These are phyloP conservation scores for Chamaenerion angustifolium DNA, from an alignment of 345 rosid genomes.

Conservation along the genomic window DNA sequence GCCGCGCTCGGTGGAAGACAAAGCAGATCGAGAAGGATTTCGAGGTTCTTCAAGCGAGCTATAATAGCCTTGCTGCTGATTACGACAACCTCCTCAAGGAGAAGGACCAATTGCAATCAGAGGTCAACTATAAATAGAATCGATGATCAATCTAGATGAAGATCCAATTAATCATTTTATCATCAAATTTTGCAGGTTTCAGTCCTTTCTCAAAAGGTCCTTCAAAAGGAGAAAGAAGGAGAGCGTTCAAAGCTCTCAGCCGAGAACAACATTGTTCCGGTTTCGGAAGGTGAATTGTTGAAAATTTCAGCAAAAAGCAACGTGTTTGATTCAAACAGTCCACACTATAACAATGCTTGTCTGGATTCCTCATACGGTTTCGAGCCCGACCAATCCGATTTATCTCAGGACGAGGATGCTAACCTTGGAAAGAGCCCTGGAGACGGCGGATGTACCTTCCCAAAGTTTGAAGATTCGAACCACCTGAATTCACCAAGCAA, in stretches of 20 bases:
- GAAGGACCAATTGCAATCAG: slow-evolving; percentile 25
- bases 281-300: slow-evolving; percentile 5
- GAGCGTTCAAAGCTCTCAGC: slow-evolving; percentile 4
- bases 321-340: slow-evolving; percentile 9
- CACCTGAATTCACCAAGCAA: slow-evolving; percentile 18
- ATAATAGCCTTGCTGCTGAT: slow-evolving; percentile 30
- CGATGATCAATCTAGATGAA: not conserved
- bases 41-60: slow-evolving; percentile 29
- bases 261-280: not conserved
- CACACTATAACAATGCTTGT: slow-evolving; percentile 4
- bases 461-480: slow-evolving; percentile 35
- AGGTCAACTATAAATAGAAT: slow-evolving; percentile 20
- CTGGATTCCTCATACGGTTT: slow-evolving; percentile 23
- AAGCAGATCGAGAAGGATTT: slow-evolving; percentile 44
- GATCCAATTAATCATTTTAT: no score
- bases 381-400: slow-evolving; percentile 41
- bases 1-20: slow-evolving; percentile 36
- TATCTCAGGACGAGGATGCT: slow-evolving; percentile 41
- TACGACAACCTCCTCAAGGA: slow-evolving; percentile 35
- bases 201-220: slow-evolving; percentile 28
- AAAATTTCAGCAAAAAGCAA: slow-evolving; percentile 6
- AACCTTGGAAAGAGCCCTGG: slow-evolving; percentile 19
- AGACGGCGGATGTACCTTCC: slow-evolving; percentile 17
- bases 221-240: slow-evolving; percentile 11
- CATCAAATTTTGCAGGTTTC: slow-evolving; percentile 22